These are phyloP conservation scores for Backusella circina DNA, from an alignment of 192 early-diverging fungal species.

Conservation along the genomic window DNA sequence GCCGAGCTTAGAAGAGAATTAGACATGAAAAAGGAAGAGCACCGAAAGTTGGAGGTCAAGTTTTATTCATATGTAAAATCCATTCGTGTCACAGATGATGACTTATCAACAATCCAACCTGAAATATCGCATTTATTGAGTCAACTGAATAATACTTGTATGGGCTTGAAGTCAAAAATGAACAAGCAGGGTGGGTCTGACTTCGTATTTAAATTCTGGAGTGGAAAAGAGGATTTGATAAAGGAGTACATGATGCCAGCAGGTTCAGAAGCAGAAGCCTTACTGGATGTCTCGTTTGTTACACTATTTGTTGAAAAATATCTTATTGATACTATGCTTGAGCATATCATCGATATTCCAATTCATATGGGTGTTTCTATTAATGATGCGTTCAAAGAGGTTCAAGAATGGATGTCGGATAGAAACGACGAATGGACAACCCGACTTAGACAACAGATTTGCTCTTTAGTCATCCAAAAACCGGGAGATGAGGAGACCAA, in stretches of 20 bases:
- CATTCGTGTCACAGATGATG: slow-evolving; percentile 42
- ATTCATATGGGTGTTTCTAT: slow-evolving; percentile 38
- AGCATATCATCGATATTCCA: slow-evolving; percentile 36
- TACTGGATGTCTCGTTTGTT: slow-evolving; percentile 31
- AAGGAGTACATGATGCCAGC: slow-evolving; percentile 16
- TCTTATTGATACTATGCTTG: slow-evolving; percentile 36
- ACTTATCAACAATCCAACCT: slow-evolving; percentile 39
- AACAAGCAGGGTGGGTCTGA: neutral
- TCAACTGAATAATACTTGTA: slow-evolving; percentile 27
- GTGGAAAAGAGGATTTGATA: neutral
- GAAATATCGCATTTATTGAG: slow-evolving; percentile 30
- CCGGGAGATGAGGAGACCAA: slow-evolving; percentile 16
- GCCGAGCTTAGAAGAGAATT: neutral
- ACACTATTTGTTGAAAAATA: slow-evolving; percentile 45
- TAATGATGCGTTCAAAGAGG: slow-evolving; percentile 19
- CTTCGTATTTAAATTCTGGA: neutral
- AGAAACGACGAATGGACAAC: slow-evolving; percentile 32
- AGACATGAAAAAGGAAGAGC: neutral
- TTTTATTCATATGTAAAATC: slow-evolving; percentile 9
- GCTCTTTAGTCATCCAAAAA: slow-evolving; percentile 32
- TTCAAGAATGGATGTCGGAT: slow-evolving; percentile 35
- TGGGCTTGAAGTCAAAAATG: slow-evolving; percentile 28
- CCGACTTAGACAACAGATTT: slow-evolving; percentile 40
- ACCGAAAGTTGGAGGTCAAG: slow-evolving; percentile 8
- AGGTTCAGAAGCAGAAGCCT: slow-evolving; percentile 31